phyloP scores from a whole-genome alignment of 805 yeast species.

The Tetrapisispora iriomotensis region DNA sequence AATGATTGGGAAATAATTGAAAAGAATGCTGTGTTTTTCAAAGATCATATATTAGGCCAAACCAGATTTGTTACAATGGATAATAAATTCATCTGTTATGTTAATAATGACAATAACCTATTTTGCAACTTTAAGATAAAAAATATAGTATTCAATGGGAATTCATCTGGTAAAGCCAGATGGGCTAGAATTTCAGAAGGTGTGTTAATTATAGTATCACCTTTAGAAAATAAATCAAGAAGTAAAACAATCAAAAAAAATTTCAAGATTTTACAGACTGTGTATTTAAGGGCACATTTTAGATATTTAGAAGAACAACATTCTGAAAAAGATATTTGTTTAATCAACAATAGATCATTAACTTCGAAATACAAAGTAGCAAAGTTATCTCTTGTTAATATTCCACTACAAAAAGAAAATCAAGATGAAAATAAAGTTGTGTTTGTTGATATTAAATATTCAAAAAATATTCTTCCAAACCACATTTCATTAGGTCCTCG shows the following conservation, averaged over 20 bases:
- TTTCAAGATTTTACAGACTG: not conserved
- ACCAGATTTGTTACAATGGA: slow-evolving; percentile 59
- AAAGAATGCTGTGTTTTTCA: slow-evolving; percentile 66
- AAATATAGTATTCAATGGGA: slow-evolving; percentile 33
- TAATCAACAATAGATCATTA: not conserved
- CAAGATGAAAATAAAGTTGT: not conserved
- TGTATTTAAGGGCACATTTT: slow-evolving; percentile 4
- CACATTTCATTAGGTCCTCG: not conserved
- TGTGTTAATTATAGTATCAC: slow-evolving; percentile 71
- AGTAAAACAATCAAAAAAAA: slow-evolving; percentile 8
- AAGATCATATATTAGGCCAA: slow-evolving; percentile 65
- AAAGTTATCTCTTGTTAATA: slow-evolving; percentile 22
- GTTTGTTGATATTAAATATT: not conserved
- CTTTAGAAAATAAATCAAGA: slow-evolving; percentile 38
- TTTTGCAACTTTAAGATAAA: slow-evolving; percentile 49
- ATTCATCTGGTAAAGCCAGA: slow-evolving; percentile 7
- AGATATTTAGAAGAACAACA: not conserved
- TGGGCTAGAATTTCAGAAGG: slow-evolving; percentile 50
- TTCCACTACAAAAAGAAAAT: slow-evolving; percentile 9
- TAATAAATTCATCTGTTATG: slow-evolving; percentile 59
- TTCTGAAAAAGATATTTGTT: not conserved
- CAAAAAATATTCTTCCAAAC: not conserved
- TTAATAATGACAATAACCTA: slow-evolving; percentile 37
- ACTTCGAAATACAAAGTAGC: slow-evolving; percentile 13
- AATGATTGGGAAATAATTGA: slow-evolving; percentile 91